These are phyloP conservation scores for Clavispora fructus DNA, from an alignment of 805 yeast genomes.

Conservation along the genomic window DNA sequence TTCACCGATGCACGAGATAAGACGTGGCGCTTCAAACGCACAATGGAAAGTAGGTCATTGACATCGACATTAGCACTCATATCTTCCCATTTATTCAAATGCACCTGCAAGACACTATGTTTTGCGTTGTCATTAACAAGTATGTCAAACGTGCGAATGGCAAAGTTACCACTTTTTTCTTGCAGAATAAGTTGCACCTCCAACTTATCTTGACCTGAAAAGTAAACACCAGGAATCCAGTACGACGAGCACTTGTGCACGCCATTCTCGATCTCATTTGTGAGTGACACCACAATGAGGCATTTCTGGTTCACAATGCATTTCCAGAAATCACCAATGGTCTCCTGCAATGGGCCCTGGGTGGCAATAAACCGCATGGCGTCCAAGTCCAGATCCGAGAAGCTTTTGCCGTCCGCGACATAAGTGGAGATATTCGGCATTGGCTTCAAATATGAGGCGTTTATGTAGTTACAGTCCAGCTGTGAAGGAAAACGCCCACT, in stretches of 20 bases:
- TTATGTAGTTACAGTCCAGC: constrained; percentile 58
- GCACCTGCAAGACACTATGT: constrained; percentile 66
- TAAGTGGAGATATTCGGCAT: not conserved
- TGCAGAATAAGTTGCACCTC: constrained; percentile 23
- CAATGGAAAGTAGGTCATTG: constrained; percentile 47
- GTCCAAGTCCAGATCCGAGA: constrained; percentile 4
- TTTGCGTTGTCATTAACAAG: constrained; percentile 5
- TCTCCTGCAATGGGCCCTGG: constrained; percentile 78
- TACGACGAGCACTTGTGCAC: constrained; percentile 72
- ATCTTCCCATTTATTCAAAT: constrained; percentile 80
- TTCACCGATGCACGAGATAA: constrained; percentile 3
- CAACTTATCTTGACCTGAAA: constrained; percentile 21
- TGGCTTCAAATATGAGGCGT: constrained; percentile 67
- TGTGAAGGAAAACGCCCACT: constrained; percentile 6
- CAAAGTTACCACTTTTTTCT: constrained; percentile 9
- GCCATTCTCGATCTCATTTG: constrained; percentile 71
- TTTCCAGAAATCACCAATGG: constrained; percentile 83
- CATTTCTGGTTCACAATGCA: constrained; percentile 60
- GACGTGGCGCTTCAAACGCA: constrained; percentile 27
- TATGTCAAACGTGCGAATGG: constrained; percentile 13
- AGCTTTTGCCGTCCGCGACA: not conserved
- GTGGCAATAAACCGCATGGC: constrained; percentile 60
- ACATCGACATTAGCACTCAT: constrained; percentile 58
- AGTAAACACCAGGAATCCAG: constrained; percentile 64
- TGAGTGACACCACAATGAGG: constrained; percentile 67